Evolutionary conservation across 2,329 filamentous ascomycete species (phyloP).

Genomic region (Venturia asperata): DNA sequence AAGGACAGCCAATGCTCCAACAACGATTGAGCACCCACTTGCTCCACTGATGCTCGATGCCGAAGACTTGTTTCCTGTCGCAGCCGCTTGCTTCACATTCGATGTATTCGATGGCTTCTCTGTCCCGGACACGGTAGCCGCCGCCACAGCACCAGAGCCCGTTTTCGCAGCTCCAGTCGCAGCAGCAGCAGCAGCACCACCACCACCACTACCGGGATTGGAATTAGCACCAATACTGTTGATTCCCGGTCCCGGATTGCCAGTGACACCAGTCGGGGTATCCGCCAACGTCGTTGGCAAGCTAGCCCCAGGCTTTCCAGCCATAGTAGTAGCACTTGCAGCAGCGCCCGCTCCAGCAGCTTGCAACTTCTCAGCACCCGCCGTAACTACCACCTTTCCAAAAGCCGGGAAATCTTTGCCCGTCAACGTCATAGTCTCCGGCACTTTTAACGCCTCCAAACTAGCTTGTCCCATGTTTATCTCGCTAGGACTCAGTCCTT

Average conservation of each 20-base stretch:
- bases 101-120: not conserved
- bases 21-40: not conserved
- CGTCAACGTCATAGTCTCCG: not conserved
- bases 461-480: slow-evolving; percentile 9
- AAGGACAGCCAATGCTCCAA: slow-evolving; percentile 2
- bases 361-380: slow-evolving; percentile 10
- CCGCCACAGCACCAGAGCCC: not conserved
- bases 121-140: not conserved
- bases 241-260: not conserved
- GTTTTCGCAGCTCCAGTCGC: not conserved
- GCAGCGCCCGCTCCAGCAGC: not conserved
- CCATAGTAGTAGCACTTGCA: not conserved
- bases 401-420: slow-evolving; percentile 8
- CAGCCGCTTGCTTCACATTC: not conserved
- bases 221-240: not conserved
- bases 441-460: slow-evolving; percentile 5
- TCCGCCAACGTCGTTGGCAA: not conserved
- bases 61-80: not conserved
- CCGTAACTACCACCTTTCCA: slow-evolving; percentile 8
- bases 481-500: not conserved
- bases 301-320: not conserved
- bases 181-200: not conserved
- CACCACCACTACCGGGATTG: not conserved
- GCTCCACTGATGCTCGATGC: not conserved
- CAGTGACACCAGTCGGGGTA: not conserved